These are phyloP conservation scores for Diaporthe ampelina DNA, from an alignment of 2,329 filamentous ascomycete species.

Conservation along the genomic window DNA sequence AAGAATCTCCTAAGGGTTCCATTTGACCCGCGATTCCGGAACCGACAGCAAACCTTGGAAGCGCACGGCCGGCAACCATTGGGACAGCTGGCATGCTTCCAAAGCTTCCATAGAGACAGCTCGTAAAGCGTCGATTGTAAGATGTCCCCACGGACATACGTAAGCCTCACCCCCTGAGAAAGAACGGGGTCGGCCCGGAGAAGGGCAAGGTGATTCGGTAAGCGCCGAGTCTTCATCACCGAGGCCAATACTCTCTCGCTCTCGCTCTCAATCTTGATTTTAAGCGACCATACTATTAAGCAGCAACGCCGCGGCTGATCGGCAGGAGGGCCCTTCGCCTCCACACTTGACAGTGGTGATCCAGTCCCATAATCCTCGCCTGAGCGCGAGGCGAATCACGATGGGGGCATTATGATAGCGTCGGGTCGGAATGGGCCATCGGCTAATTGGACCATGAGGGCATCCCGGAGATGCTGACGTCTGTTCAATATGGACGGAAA, in stretches of 20 bases:
- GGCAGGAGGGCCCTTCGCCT: not conserved
- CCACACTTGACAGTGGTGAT: conserved; percentile 1
- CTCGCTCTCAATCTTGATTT: conserved; percentile 4
- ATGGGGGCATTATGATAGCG: conserved; percentile 21
- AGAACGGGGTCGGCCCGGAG: not conserved
- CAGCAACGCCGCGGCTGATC: conserved; percentile 26
- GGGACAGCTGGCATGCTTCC: not conserved
- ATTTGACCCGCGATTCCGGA: conserved; percentile 6
- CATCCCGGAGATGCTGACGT: conserved; percentile 27
- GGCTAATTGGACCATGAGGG: not conserved
- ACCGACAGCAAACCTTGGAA: not conserved
- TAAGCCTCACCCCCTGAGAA: conserved; percentile 21
- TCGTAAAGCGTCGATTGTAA: not conserved
- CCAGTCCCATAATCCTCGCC: not conserved
- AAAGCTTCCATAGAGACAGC: not conserved
- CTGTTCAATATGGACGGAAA: conserved; percentile 6
- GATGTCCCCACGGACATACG: not conserved
- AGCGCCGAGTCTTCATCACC: conserved; percentile 27
- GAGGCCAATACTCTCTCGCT: not conserved
- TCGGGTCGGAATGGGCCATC: conserved; percentile 21
- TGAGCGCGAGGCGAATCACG: conserved; percentile 9
- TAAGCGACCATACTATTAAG: not conserved
- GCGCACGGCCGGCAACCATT: not conserved
- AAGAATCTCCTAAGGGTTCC: conserved; percentile 6
- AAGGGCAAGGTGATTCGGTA: conserved; percentile 36